Evolutionary conservation across 441 rosid genomes (phyloP).

Genomic region (Erodium chrysanthum): DNA sequence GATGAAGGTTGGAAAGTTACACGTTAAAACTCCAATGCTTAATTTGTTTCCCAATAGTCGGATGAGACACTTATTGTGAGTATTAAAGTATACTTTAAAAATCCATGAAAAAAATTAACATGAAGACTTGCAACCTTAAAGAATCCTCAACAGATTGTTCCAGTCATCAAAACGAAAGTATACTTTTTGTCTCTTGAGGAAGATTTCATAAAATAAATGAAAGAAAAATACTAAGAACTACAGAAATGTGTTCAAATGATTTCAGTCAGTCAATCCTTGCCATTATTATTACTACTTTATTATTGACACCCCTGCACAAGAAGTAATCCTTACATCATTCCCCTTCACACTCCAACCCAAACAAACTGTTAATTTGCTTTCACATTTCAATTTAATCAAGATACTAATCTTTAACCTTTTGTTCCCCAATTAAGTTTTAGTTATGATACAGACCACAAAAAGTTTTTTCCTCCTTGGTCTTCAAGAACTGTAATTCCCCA

Average conservation of each 20-base stretch:
- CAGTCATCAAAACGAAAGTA: not conserved
- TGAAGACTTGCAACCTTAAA: not conserved
- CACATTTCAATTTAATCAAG: not conserved
- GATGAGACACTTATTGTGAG: too few relatives aligned
- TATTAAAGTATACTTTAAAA: not conserved
- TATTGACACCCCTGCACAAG: not conserved
- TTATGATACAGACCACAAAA: not conserved
- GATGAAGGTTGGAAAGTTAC: not conserved
- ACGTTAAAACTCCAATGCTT: not conserved
- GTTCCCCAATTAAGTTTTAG: not conserved
- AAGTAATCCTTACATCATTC: not conserved
- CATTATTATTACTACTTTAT: not conserved
- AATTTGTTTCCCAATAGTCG: too few relatives aligned
- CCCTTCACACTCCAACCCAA: slow-evolving; percentile 2
- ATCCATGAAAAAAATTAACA: not conserved
- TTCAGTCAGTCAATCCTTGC: not conserved
- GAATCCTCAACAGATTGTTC: not conserved
- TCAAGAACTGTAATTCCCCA: not conserved
- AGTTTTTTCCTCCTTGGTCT: not conserved
- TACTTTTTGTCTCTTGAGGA: not conserved
- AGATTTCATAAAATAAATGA: not conserved
- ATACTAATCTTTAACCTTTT: not conserved
- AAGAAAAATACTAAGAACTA: not conserved
- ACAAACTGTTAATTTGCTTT: not conserved
- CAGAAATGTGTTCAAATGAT: not conserved